Evolutionary conservation across 2,329 filamentous ascomycete species (phyloP).

Genomic region (Purpureocillium takamizusanense): DNA sequence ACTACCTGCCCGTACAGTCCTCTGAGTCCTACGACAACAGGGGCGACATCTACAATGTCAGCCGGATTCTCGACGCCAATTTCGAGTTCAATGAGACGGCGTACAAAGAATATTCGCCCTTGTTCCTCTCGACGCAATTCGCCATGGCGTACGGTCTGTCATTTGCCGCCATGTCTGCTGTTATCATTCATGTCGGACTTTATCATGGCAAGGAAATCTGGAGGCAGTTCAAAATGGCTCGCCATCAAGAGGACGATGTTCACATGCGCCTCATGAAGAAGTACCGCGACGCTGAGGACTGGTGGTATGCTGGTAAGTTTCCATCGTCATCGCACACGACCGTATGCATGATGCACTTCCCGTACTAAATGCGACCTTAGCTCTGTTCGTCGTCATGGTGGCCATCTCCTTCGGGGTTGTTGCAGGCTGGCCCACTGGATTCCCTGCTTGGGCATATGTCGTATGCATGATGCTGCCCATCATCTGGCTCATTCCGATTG

Average conservation of each 20-base stretch:
- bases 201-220: conserved; percentile 48
- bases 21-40: conserved; percentile 57
- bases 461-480: conserved; percentile 48
- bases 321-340: conserved; percentile 13
- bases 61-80: conserved; percentile 46
- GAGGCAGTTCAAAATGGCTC: conserved; percentile 44
- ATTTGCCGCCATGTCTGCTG: conserved; percentile 58
- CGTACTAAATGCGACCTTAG: too few species aligned
- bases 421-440: conserved; percentile 45
- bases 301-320: conserved; percentile 47
- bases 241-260: conserved; percentile 47
- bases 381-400: conserved; percentile 43
- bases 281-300: conserved; percentile 49
- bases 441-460: conserved; percentile 49
- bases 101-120: conserved; percentile 56
- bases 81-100: conserved; percentile 50
- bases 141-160: conserved; percentile 52
- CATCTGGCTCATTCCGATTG: conserved; percentile 51
- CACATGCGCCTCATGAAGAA: conserved; percentile 55
- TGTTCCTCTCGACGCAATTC: conserved; percentile 56
- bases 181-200: conserved; percentile 44
- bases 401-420: conserved; percentile 45
- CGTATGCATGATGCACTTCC: background rate
- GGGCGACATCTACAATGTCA: conserved; percentile 49
- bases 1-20: conserved; percentile 54